phyloP scores from a whole-genome alignment of 176 grass and related monocot genomes.

The Ananas comosus region DNA sequence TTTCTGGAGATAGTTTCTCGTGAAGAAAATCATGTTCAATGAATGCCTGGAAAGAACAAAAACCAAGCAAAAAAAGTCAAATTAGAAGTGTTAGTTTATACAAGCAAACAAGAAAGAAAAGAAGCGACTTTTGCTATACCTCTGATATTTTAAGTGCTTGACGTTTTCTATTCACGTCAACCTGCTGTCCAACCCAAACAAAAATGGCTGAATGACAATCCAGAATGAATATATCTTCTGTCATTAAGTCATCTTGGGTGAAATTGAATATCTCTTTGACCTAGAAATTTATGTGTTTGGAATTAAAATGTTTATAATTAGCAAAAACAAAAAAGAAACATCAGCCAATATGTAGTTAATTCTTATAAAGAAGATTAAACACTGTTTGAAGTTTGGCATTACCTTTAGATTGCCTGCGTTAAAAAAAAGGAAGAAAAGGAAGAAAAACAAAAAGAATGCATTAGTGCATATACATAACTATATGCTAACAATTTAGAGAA shows the following conservation, averaged over 20 bases:
- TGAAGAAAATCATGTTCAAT: conserved; percentile 29
- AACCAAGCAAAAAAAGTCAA: background rate
- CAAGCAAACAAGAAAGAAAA: no score
- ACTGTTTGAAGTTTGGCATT: no score
- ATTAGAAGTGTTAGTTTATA: no score
- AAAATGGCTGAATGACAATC: conserved; percentile 57
- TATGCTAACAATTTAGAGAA: no score
- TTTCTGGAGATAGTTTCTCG: conserved; percentile 30
- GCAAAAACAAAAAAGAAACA: background rate
- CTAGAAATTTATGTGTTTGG: conserved; percentile 28
- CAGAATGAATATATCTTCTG: conserved; percentile 71
- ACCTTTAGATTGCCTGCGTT: no score
- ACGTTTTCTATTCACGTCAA: conserved; percentile 36
- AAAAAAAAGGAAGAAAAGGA: no score
- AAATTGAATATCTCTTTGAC: conserved; percentile 85
- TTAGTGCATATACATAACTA: background rate
- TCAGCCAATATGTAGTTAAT: no score
- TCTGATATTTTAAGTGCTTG: conserved; percentile 50
- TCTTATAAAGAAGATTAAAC: no score
- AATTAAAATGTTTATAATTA: background rate
- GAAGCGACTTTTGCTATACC: conserved; percentile 16
- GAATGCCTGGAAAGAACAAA: conserved; percentile 55
- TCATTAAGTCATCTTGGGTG: conserved; percentile 76
- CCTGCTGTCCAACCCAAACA: conserved; percentile 64
- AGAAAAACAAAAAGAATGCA: background rate